Evolutionary conservation across 2,329 filamentous ascomycete species (phyloP), one percentile per base, ranked within the genome.

Genomic region (Setomelanomma holmii): DNA sequence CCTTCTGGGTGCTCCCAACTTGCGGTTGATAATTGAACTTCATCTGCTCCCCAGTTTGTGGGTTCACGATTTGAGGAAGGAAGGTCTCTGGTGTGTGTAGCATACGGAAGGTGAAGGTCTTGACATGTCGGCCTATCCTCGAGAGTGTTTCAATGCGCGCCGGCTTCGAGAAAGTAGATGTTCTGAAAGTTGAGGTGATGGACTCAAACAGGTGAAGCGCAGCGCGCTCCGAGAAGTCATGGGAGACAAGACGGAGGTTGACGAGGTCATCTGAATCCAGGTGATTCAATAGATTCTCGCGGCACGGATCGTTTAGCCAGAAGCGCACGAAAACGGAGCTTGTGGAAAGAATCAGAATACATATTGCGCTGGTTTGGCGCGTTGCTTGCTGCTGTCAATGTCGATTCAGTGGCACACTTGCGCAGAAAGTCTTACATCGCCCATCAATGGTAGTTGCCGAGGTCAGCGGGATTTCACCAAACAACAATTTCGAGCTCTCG

Each of bases 1-100:
- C 58, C 23, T 82, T 82, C 69, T 85, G 84, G 35, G 86, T 86
- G 2, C 84, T 65, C 35, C 77, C 69, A 7, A 80, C 85, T 67
- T 91, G 88, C 12, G 92, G 91, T 50, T 86, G 89, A 77, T 96
- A 96, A 42, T 92, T 79, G 74, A 96, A 96, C 63, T 80, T 85
- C 68, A 91, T 85, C 78, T 96, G 90, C 56, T 86, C 85, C 38
- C 91, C 91, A 8, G 87, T 91, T 56, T 82, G 73, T 3, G 90
- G 89, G 69, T 96, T 88, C 34, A 96, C 82, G 40, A 96, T 82
- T 14, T 91, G 91, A 14, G 91, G 89, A 7, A 96, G 81, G 69
- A 93, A 93, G 36, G 90, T 95, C 45, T 89, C 84, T n/a, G 84
- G 78, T 5, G 85, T 86, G 75, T 96, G 91, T 22, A 90, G 84